Percentiles rank a stretch among this genome's conserved stretches.
These are phyloP conservation scores for Trypanosoma congolense DNA, from an alignment of 208 protist species.

Conservation along the genomic window DNA sequence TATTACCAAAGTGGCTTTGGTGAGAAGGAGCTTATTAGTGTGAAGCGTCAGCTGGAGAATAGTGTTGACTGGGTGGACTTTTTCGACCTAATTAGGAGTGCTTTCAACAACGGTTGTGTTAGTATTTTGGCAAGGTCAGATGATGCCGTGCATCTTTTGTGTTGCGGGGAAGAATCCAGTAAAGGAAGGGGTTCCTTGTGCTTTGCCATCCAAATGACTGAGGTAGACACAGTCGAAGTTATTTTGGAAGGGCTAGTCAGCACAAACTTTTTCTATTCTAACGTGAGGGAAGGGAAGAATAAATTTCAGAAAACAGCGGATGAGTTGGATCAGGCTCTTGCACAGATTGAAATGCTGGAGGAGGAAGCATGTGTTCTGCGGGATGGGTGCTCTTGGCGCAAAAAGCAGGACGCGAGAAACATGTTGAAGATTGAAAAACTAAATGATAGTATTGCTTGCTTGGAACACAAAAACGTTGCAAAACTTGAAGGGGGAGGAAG, in stretches of 20 bases:
- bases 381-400: constrained; percentile 55
- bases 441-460: constrained; percentile 29
- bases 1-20: constrained; percentile 54
- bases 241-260: constrained; percentile 31
- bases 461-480: constrained; percentile 18
- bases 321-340: constrained; percentile 31
- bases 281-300: constrained; percentile 62
- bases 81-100: constrained; percentile 43
- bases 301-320: constrained; percentile 28
- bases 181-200: neutral
- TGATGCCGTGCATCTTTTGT: constrained; percentile 4
- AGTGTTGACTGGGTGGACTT: constrained; percentile 48
- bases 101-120: constrained; percentile 41
- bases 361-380: constrained; percentile 62
- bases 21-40: constrained; percentile 28
- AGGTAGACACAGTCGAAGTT: constrained; percentile 14
- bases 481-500: constrained; percentile 32
- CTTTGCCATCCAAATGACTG: constrained; percentile 5
- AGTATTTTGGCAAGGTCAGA: constrained; percentile 7
- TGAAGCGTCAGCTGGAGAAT: constrained; percentile 35
- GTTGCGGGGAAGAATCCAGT: constrained; percentile 9
- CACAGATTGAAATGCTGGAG: constrained; percentile 51
- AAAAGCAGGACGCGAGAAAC: constrained; percentile 40
- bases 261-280: constrained; percentile 34
- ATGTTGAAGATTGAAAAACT: constrained; percentile 62